These are phyloP conservation scores for Termitomyces sp. DNA, from an alignment of 768 basidiomycete species.

Conservation along the genomic window DNA sequence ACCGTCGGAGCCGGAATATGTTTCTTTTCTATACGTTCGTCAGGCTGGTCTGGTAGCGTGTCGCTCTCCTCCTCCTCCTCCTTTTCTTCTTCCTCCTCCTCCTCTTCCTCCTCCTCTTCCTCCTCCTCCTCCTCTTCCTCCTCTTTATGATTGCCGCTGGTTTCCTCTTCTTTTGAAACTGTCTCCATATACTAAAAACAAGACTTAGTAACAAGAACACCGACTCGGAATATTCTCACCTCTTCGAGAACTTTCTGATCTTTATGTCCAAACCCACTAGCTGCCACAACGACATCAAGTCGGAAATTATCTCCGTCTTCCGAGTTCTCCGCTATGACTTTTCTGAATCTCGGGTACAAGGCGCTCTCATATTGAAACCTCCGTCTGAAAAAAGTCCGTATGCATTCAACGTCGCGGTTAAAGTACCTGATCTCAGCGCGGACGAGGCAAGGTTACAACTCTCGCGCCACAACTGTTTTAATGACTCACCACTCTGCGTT, in stretches of 20 bases:
- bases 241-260: constrained; percentile 81
- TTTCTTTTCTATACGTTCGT: background rate
- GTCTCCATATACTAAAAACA: constrained; percentile 61
- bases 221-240: constrained; percentile 39
- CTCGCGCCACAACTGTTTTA: background rate
- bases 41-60: background rate
- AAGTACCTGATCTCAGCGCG: constrained; percentile 72
- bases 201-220: constrained; percentile 10
- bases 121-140: too few species aligned
- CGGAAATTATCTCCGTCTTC: constrained; percentile 51
- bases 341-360: constrained; percentile 82
- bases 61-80: constrained; percentile 28
- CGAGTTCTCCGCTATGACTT: constrained; percentile 37
- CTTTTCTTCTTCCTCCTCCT: constrained; percentile 31
- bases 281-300: constrained; percentile 88
- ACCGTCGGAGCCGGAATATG: too few species aligned
- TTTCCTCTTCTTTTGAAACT: constrained; percentile 30
- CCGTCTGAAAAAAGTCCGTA: constrained; percentile 86
- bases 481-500: constrained; percentile 88
- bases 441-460: constrained; percentile 5
- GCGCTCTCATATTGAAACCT: constrained; percentile 90
- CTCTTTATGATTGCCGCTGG: constrained; percentile 9
- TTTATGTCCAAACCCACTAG: constrained; percentile 86
- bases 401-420: constrained; percentile 96
- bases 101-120: constrained; percentile 27